Conservation (phyloP, 2,329 filamentous ascomycete species). For the Tolypocladium sp. region DNA sequence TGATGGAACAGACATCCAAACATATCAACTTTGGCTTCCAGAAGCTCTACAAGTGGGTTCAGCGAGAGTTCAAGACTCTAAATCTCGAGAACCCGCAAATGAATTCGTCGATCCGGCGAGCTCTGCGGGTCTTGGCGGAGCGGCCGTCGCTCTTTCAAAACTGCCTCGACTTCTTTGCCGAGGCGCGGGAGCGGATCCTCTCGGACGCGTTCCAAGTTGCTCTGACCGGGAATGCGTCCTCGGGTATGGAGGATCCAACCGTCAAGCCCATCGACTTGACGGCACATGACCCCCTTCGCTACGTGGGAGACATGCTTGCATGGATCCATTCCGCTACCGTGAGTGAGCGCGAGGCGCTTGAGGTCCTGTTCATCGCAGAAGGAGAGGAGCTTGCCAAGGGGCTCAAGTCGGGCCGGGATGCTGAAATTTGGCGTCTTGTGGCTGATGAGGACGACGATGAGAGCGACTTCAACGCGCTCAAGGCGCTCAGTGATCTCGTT, state of each 20-base stretch:
- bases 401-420: conserved; percentile 69
- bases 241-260: conserved; percentile 47
- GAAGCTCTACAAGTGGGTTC: conserved; percentile 92
- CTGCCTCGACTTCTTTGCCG: conserved; percentile 87
- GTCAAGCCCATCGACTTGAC: conserved; percentile 89
- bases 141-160: conserved; percentile 84
- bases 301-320: conserved; percentile 93
- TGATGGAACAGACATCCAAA: conserved; percentile 85
- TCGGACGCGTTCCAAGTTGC: conserved; percentile 86
- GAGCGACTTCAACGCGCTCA: conserved; percentile 65
- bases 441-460: conserved; percentile 46
- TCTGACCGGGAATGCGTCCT: conserved; percentile 61
- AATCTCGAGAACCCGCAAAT: conserved; percentile 94
- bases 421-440: conserved; percentile 71
- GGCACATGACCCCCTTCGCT: conserved; percentile 84
- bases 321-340: conserved; percentile 94
- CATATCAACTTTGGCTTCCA: conserved; percentile 85
- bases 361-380: conserved; percentile 83
- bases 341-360: conserved; percentile 84
- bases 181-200: conserved; percentile 76
- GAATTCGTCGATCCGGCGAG: conserved; percentile 71
- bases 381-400: conserved; percentile 80
- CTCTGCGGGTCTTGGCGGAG: conserved; percentile 80
- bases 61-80: conserved; percentile 82
- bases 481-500: conserved; percentile 76